Evolutionary conservation across 305 asterid species (phyloP).

Genomic region (Withania somnifera): DNA sequence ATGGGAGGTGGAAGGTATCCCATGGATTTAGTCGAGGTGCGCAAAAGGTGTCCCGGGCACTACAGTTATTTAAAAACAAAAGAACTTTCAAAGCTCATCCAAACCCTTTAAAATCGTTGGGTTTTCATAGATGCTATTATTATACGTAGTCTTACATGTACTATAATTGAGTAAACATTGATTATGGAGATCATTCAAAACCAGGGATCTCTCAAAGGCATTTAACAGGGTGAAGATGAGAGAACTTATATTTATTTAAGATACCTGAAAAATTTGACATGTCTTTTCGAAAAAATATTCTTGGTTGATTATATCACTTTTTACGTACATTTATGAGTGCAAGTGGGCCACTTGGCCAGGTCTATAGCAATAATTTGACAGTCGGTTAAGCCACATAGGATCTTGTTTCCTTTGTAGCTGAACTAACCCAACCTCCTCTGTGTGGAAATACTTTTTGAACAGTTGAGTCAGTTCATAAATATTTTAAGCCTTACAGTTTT

Average conservation of each 20-base stretch:
- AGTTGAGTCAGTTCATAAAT: neutral
- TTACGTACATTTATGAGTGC: neutral
- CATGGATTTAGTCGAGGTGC: no score
- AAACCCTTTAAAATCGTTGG: no score
- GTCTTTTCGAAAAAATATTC: neutral
- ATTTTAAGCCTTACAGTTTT: neutral
- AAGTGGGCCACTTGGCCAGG: neutral
- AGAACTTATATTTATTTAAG: neutral
- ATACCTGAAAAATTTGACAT: neutral
- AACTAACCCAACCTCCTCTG: neutral
- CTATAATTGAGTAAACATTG: neutral
- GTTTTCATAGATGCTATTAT: no score
- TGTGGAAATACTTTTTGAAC: neutral
- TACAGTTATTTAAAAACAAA: no score
- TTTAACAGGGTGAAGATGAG: neutral
- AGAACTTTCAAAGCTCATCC: no score
- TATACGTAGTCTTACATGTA: neutral
- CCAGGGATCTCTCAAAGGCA: neutral
- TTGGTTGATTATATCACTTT: neutral
- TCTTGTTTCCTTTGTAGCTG: neutral
- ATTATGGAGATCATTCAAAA: neutral
- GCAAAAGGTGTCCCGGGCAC: no score
- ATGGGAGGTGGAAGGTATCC: no score
- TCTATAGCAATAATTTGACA: neutral
- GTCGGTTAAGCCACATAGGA: neutral